Evolutionary conservation across 2,329 filamentous ascomycete species (phyloP), one percentile per base, ranked within the genome.

Genomic region (Aspergillus quadricinctus): DNA sequence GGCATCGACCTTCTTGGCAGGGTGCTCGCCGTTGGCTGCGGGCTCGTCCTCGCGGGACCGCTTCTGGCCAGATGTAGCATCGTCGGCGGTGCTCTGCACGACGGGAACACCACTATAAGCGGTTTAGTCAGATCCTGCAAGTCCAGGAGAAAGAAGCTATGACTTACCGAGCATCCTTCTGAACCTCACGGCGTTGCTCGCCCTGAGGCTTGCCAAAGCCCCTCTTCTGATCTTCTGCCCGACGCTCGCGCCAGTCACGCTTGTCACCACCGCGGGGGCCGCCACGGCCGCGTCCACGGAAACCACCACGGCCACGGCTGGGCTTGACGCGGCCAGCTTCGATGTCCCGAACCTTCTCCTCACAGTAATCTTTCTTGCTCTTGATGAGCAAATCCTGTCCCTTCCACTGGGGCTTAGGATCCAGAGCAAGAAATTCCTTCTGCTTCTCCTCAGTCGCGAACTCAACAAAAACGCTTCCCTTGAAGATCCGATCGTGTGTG

Each of bases 381-480:
- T 90, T 92, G 77, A 94, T 87, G 71, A 86, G 78, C 52, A 97
- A 81, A 35, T 90, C 86, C 63, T 89, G 81, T 52, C 83, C 92
- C 74, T 96, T 87, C 86, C 87, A 99, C 72, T 87, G 84, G 57
- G 94, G 94, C 73, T 88, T 87, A 21, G 90, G 87, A 54, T 96
- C 88, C 43, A 91, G 78, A 14, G 80, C 85, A 59, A 97, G 78
- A 77, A 99, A 99, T 57, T 86, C 85, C 72, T 92, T 82, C 67
- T 90, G 87, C 23, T 85, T 82, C 64, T 95, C 90, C 68, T 92
- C 88, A 50, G 84, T 84, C 60, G 84, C 82, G 74, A 97, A 99
- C 75, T 97, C 93, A 63, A 96, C 90, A 71, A 97, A 97, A 57
- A 96, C 90, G 64, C 91, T 96, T 65, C 93, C 92, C 83, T 99